Percentiles rank a stretch among this genome's conserved stretches.
These are phyloP conservation scores for Chondrostereum purpureum DNA, from an alignment of 1,284 basidiomycete genomes.

Conservation along the genomic window DNA sequence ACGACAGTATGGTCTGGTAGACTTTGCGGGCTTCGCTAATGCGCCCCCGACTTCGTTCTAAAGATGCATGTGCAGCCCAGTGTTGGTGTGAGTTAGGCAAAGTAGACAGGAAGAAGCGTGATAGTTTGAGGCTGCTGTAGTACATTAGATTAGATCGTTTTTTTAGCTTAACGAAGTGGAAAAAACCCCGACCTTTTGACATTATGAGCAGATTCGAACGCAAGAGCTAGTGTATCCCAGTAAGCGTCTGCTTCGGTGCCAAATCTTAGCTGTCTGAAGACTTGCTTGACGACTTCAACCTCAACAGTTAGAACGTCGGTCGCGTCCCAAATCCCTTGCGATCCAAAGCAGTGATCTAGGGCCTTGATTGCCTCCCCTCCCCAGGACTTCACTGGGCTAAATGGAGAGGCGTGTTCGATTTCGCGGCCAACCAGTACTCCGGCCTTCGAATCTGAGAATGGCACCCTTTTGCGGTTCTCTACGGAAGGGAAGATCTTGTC, in stretches of 20 bases:
- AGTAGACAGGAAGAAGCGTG: slow-evolving; percentile 61
- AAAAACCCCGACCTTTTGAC: slow-evolving; percentile 46
- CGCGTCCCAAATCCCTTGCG: slow-evolving; percentile 38
- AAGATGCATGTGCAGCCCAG: slow-evolving; percentile 79
- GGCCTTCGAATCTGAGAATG: slow-evolving; percentile 48
- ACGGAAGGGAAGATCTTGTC: slow-evolving; percentile 47
- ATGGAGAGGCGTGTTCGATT: slow-evolving; percentile 48
- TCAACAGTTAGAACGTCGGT: slow-evolving; percentile 44
- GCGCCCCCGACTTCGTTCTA: slow-evolving; percentile 71
- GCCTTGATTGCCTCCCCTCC: slow-evolving; percentile 42
- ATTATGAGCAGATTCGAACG: slow-evolving; percentile 62
- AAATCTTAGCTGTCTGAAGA: slow-evolving; percentile 54
- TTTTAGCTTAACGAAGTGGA: slow-evolving; percentile 5
- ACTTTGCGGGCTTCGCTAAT: slow-evolving; percentile 75
- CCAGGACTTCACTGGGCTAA: slow-evolving; percentile 68
- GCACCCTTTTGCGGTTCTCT: slow-evolving; percentile 22
- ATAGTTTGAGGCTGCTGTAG: slow-evolving; percentile 65
- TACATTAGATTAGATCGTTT: slow-evolving; percentile 6
- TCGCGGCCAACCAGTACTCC: slow-evolving; percentile 64
- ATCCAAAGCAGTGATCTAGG: slow-evolving; percentile 38
- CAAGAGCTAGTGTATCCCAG: slow-evolving; percentile 60
- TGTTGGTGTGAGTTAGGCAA: slow-evolving; percentile 62
- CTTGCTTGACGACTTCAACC: slow-evolving; percentile 37
- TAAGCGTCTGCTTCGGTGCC: slow-evolving; percentile 38
- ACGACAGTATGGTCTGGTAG: slow-evolving; percentile 67